Percentiles rank a stretch among this genome's conserved stretches.
These are phyloP conservation scores for Ilyonectria mors-panacis DNA, from an alignment of 2,329 filamentous ascomycete species.

Conservation along the genomic window DNA sequence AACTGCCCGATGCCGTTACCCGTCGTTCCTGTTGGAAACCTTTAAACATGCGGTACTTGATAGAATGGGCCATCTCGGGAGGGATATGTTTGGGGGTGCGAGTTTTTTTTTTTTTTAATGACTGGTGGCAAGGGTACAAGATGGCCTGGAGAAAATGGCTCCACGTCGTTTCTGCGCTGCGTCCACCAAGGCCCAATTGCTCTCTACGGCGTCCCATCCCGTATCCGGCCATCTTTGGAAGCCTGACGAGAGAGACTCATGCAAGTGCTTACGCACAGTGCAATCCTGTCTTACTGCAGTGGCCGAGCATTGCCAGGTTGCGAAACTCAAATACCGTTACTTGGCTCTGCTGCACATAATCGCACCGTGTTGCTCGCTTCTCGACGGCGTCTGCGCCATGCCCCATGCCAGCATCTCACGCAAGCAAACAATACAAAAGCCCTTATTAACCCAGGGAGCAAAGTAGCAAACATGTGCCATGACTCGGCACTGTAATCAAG, in stretches of 20 bases:
- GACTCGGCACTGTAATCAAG: conserved; percentile 35
- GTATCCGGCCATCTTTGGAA: conserved; percentile 35
- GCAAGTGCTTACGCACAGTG: conserved; percentile 35
- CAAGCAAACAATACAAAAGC: conserved; percentile 17
- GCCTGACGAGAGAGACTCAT: conserved; percentile 10
- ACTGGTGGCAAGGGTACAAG: conserved; percentile 25
- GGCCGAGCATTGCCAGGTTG: conserved; percentile 11
- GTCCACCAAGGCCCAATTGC: conserved; percentile 19
- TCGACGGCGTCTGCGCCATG: conserved; percentile 5
- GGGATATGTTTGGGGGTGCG: conserved; percentile 6
- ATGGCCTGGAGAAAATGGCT: conserved; percentile 33
- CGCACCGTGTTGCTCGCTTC: conserved; percentile 15
- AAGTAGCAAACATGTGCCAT: conserved; percentile 29
- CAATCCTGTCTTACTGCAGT: conserved; percentile 24
- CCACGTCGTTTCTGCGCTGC: conserved; percentile 31
- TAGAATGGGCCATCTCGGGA: conserved; percentile 16
- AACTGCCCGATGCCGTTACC: conserved; percentile 42
- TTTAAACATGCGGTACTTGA: conserved; percentile 18
- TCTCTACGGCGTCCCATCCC: conserved; percentile 18
- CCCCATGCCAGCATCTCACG: conserved; percentile 17
- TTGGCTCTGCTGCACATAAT: conserved; percentile 8
- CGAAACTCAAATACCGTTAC: conserved; percentile 18
- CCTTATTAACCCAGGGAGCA: conserved; percentile 8
- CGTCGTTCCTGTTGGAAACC: conserved; percentile 11
- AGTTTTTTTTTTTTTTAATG: conserved; percentile 14